Evolutionary conservation across 106 monocot genomes (phyloP).

Genomic region (Cymbidium sinense): DNA sequence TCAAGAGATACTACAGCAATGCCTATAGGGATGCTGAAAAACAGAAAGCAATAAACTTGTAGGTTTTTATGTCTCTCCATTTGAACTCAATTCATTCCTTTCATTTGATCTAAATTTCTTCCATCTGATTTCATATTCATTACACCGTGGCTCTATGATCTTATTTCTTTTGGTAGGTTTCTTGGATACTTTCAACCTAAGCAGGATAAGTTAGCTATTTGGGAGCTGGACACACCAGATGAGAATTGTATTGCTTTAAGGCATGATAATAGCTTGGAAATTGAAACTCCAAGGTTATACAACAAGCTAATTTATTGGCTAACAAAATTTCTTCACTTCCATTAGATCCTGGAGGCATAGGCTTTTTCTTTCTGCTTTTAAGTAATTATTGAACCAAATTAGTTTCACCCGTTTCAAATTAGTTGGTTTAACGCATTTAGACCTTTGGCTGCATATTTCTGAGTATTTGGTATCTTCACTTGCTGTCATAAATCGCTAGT

Average conservation of each 20-base stretch:
- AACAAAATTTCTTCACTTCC: background rate
- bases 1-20: slow-evolving; percentile 91
- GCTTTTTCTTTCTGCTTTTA: slow-evolving; percentile 1
- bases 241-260: slow-evolving; percentile 52
- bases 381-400: background rate
- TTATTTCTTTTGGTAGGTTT: slow-evolving; percentile 44
- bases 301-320: background rate
- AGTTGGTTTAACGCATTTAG: background rate
- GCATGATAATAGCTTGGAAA: slow-evolving; percentile 25
- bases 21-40: slow-evolving; percentile 92
- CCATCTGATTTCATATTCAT: background rate
- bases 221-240: slow-evolving; percentile 74
- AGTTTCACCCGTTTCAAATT: background rate
- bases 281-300: slow-evolving; percentile 45
- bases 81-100: background rate
- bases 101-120: background rate
- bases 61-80: slow-evolving; percentile 20
- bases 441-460: background rate
- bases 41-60: slow-evolving; percentile 96
- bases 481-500: background rate
- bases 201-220: slow-evolving; percentile 59
- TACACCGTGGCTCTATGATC: background rate
- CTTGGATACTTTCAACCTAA: slow-evolving; percentile 88
- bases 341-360: background rate
- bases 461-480: background rate